These are phyloP conservation scores for Jaapia argillacea DNA, from an alignment of 768 basidiomycete genomes.

Conservation along the genomic window DNA sequence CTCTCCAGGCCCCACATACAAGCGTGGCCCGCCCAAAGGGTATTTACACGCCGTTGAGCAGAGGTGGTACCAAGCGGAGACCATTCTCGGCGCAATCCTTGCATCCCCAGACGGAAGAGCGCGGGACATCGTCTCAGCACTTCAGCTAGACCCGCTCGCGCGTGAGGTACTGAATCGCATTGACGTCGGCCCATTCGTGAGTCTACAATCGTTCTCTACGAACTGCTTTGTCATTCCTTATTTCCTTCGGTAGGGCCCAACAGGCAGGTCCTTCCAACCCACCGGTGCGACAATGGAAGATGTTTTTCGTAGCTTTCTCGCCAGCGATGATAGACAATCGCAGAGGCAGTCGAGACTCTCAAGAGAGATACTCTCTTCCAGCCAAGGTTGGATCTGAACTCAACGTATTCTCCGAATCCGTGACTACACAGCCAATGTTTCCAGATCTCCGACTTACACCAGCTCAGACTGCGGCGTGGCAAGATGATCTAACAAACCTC, in stretches of 20 bases:
- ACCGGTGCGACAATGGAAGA: slow-evolving; percentile 64
- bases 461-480: slow-evolving; percentile 68
- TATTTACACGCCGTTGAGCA: slow-evolving; percentile 92
- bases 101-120: slow-evolving; percentile 64
- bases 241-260: slow-evolving; percentile 41
- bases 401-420: slow-evolving; percentile 25
- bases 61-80: slow-evolving; percentile 87
- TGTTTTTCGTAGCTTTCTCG: slow-evolving; percentile 65
- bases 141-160: slow-evolving; percentile 67
- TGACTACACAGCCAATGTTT: slow-evolving; percentile 32
- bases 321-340: slow-evolving; percentile 47
- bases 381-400: neutral
- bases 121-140: slow-evolving; percentile 47
- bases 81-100: slow-evolving; percentile 74
- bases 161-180: slow-evolving; percentile 69
- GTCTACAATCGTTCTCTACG: slow-evolving; percentile 14
- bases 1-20: slow-evolving; percentile 66
- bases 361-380: slow-evolving; percentile 69
- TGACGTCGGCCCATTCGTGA: slow-evolving; percentile 70
- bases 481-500: slow-evolving; percentile 55
- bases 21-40: slow-evolving; percentile 80
- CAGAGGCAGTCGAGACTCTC: slow-evolving; percentile 69
- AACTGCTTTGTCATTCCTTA: slow-evolving; percentile 6
- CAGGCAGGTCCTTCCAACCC: slow-evolving; percentile 52
- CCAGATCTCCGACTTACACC: slow-evolving; percentile 14